Conservation (phyloP, 495 filamentous ascomycete genomes). For the Aspergillus funiculosus region DNA sequence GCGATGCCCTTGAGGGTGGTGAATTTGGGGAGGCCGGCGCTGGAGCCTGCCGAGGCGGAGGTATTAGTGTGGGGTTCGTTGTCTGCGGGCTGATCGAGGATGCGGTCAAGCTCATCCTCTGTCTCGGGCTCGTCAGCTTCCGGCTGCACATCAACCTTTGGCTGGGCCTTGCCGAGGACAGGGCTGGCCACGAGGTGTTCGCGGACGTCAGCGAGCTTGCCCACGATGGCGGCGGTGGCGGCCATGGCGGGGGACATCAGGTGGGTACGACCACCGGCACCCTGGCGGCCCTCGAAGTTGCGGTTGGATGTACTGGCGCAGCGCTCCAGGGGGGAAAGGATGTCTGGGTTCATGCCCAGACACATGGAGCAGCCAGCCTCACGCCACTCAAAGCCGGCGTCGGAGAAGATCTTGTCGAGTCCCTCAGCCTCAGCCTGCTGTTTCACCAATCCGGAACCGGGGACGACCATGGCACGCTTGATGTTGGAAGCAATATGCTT, state of each 20-base stretch:
- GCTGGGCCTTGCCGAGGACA: slow-evolving; percentile 52
- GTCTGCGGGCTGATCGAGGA: slow-evolving; percentile 72
- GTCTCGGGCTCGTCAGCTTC: slow-evolving; percentile 66
- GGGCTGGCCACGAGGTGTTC: slow-evolving; percentile 59
- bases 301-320: slow-evolving; percentile 95
- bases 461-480: slow-evolving; percentile 92
- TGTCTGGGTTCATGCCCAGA: slow-evolving; percentile 98
- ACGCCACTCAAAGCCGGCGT: slow-evolving; percentile 95
- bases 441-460: slow-evolving; percentile 92
- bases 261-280: slow-evolving; percentile 87
- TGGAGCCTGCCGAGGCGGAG: slow-evolving; percentile 42
- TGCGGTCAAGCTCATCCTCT: slow-evolving; percentile 70
- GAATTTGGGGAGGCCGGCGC: slow-evolving; percentile 74
- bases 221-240: slow-evolving; percentile 80
- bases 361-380: slow-evolving; percentile 99
- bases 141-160: slow-evolving; percentile 52
- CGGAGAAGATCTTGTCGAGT: slow-evolving; percentile 83
- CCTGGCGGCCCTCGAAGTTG: slow-evolving; percentile 96
- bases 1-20: slow-evolving; percentile 76
- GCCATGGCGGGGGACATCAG: slow-evolving; percentile 97
- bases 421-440: slow-evolving; percentile 87
- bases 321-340: slow-evolving; percentile 86
- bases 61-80: slow-evolving; percentile 57
- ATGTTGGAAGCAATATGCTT: slow-evolving; percentile 80
- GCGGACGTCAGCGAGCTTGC: slow-evolving; percentile 86